Evolutionary conservation across 768 basidiomycete genomes (phyloP), one percentile per base, ranked within the genome.

Genomic region (Chalciporus chontae): DNA sequence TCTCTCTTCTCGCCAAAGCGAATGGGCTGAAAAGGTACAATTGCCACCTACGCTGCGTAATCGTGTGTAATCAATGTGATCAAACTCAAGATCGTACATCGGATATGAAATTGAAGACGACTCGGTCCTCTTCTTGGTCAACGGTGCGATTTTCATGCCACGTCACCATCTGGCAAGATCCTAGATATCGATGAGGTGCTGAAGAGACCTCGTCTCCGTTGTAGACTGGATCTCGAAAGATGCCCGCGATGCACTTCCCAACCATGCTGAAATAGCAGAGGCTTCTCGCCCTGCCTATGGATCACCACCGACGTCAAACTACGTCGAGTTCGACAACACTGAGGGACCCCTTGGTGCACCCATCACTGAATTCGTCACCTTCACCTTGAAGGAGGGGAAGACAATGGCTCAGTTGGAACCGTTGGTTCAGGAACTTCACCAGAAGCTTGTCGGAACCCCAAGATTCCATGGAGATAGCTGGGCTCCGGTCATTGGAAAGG

Each of bases 321-420:
- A 52, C 45, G 60, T 57, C 27, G 26, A 59, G 40, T 69, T 68
- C 24, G 56, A 64, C 9, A 48, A 63, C 18, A 40, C 55, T 26
- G 42, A 49, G 4, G 52, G 47, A 9, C 44, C 58, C 9, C 51
- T 68, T 21, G 36, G 48, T 0, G 68, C 67, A 26, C 60, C 67
- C 8, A 56, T 56, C 54, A 68, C 67, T 8, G 67, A 70, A 58
- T 66, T 68, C 41, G 68, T 68, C 31, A 68, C 68, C 15, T 64
- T 68, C 45, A 55, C 62, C n/a, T 41, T 68, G 31, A 64, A 68
- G 45, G 43, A 59, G 32, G 64, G 50, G 43, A 51, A 58, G 0
- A 38, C 34, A 14, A 51, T 68, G 21, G 38, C 17, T 23, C 24
- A 64, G 31, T 43, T 68, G 13, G 40, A 54, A 21, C 54, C 55